Evolutionary conservation across 345 rosid genomes (phyloP).

Genomic region (Raphanus sativus): DNA sequence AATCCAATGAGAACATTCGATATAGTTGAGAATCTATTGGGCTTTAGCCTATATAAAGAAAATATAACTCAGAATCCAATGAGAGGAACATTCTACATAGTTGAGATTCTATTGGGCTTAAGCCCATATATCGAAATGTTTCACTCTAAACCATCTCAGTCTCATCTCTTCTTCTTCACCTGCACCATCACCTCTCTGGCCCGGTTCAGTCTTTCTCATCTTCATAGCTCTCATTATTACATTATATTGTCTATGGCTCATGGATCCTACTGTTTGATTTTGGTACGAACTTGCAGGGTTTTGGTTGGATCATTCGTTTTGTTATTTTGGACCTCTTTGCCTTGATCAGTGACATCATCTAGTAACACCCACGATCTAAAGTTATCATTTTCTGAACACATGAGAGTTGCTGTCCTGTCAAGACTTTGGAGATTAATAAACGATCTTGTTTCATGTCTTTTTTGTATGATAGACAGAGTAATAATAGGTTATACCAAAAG

Average conservation of each 20-base stretch:
- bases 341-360: no score
- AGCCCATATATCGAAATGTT: slow-evolving; percentile 3
- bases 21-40: neutral
- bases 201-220: neutral
- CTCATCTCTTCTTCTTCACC: slow-evolving; percentile 2
- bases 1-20: slow-evolving; percentile 4
- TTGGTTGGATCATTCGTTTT: neutral
- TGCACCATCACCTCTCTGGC: neutral
- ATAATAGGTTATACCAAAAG: slow-evolving; percentile 28
- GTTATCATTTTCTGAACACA: no score
- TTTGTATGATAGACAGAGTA: neutral
- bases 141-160: slow-evolving; percentile 23
- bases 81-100: neutral
- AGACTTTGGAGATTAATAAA: no score
- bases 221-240: neutral
- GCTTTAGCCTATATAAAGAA: slow-evolving; percentile 4
- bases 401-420: no score
- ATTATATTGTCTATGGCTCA: neutral
- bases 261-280: neutral
- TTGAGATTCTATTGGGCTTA: neutral
- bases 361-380: no score
- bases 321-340: neutral
- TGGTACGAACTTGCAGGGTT: neutral
- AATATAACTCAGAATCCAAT: slow-evolving; percentile 10
- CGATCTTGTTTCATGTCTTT: no score